Base-by-base conservation (phyloP, 179 eudicot species). In the Amaranthus tricolor region DNA sequence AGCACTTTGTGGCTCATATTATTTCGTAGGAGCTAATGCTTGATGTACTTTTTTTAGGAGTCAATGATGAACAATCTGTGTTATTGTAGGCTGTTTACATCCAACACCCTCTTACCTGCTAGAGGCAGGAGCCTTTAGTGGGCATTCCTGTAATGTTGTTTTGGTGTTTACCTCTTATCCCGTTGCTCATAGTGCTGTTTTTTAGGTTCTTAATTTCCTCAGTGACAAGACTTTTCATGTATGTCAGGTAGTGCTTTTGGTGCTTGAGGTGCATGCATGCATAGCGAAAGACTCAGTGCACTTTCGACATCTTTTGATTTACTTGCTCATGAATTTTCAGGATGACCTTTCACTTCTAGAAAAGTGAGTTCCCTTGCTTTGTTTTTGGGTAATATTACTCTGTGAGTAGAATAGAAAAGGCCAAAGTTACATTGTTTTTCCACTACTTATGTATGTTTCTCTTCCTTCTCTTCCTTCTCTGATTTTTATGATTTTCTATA, bases 251-350 rank as follows among this genome's bases (percentile, higher is more conserved):
- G 99, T 96, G 79, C 91, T 96, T 31, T 82, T 91, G 89, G 99
- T 88, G 84, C 94, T 96, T 70, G 93, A 90, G 82, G 99, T 96
- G 84, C 98, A 91, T 89, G 98, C 99, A 65, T 90, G 96, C 85
- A 91, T 96, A 66, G 99, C 99, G 64, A 79, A 85, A 81, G 99
- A 93, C 69, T 85, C 82, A 12, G 77, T 67, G 68, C 90, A 91
- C 79, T 96, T 96, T 72, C 92, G 80, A 68, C 84, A 93, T 54
- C 99, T 96, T 84, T 84, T 91, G 73, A 92, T 86, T 79, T 88
- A 82, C 85, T 79, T 96, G 78, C 90, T 93, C 71, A 83, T 88
- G 62, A 91, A 85, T 64, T 96, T 96, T 65, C 89, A 84, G 70
- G 83, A 83, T 56, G 97, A 96, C 79, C 77, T 80, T 82, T 80